Conservation (phyloP, 257 asterid genomes). For the Ligustrum vulgare region DNA sequence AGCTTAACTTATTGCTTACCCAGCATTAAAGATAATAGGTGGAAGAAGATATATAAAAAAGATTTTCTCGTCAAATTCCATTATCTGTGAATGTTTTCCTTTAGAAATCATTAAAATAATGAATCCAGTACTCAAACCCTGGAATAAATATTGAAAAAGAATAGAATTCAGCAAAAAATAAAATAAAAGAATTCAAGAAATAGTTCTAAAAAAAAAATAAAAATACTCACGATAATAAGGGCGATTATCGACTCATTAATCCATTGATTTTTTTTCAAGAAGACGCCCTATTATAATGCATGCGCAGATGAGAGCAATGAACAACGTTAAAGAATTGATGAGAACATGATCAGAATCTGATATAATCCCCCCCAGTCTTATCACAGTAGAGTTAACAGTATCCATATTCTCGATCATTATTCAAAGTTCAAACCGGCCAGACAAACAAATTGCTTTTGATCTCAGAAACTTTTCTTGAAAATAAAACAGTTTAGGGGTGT, state of each 20-base stretch:
- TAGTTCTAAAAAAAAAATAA: no score
- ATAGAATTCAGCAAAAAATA: not conserved
- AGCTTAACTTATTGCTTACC: conserved; percentile 35
- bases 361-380: conserved; percentile 5
- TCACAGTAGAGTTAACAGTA: not conserved
- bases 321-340: conserved; percentile 45
- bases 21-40: conserved; percentile 87
- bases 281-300: conserved; percentile 68
- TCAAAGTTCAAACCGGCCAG: not conserved
- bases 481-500: not conserved
- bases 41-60: conserved; percentile 81
- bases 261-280: conserved; percentile 57
- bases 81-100: conserved; percentile 54
- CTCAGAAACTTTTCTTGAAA: conserved; percentile 2
- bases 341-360: conserved; percentile 30
- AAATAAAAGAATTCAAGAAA: no score
- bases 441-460: not conserved
- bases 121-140: conserved; percentile 67
- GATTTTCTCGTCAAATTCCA: conserved; percentile 65
- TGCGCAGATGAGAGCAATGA: conserved; percentile 54
- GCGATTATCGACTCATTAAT: conserved; percentile 63
- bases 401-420: conserved; percentile 20
- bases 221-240: conserved; percentile 49
- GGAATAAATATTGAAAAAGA: not conserved
- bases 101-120: conserved; percentile 42